A percentile compares a stretch with the other conserved stretches of the same genome.
Conservation (phyloP, 371 early-diverging fungal species). For the Coemansia sp. region DNA sequence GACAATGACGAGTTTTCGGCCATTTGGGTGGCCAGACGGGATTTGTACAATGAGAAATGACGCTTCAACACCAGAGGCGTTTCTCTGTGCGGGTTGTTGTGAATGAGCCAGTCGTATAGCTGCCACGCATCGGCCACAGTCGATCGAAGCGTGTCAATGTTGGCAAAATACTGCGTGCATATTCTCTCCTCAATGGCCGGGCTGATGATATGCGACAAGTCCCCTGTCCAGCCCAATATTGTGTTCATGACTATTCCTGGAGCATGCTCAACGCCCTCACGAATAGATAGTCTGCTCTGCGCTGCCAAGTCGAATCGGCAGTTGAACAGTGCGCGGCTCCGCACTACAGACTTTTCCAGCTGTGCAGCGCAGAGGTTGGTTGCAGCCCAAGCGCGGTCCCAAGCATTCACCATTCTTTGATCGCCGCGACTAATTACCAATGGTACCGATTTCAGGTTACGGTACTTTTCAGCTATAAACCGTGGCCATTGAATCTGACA, state of each 20-base stretch:
- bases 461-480: constrained; percentile 23
- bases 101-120: constrained; percentile 33
- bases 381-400: constrained; percentile 26
- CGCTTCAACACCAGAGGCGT: neutral
- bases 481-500: constrained; percentile 41
- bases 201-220: constrained; percentile 11
- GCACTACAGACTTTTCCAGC: constrained; percentile 9
- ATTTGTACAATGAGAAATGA: neutral
- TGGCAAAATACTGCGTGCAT: constrained; percentile 11
- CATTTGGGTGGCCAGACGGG: neutral
- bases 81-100: constrained; percentile 9
- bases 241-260: constrained; percentile 38
- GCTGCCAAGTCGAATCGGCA: neutral
- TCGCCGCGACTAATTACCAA: neutral
- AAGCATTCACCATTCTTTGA: neutral
- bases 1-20: constrained; percentile 2
- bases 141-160: neutral
- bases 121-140: constrained; percentile 32
- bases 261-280: constrained; percentile 22
- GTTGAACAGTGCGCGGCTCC: constrained; percentile 16
- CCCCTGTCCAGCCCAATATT: constrained; percentile 33
- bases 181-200: constrained; percentile 1
- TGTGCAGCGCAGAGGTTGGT: constrained; percentile 20
- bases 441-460: neutral
- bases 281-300: constrained; percentile 16